Percentiles rank a stretch among this genome's conserved stretches.
These are phyloP conservation scores for Geoglossum glabrum DNA, from an alignment of 495 filamentous ascomycete genomes.

Conservation along the genomic window DNA sequence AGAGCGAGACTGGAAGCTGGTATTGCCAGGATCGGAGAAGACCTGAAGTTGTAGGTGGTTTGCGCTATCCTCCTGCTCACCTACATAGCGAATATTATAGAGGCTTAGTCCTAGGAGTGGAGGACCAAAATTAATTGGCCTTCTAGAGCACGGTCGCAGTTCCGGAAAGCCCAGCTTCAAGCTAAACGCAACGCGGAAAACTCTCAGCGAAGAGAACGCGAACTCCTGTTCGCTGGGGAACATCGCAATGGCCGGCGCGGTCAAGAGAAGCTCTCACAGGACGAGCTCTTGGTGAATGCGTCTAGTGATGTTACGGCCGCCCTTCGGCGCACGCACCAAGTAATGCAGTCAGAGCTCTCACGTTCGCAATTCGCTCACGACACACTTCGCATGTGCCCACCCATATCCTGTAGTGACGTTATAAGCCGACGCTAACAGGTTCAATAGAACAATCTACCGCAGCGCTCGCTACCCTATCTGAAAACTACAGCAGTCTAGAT, in stretches of 20 bases:
- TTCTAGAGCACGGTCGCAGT: conserved; percentile 45
- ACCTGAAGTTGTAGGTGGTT: conserved; percentile 41
- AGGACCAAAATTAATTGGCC: not conserved
- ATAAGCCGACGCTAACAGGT: not conserved
- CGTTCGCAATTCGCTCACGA: conserved; percentile 74
- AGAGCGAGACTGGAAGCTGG: conserved; percentile 40
- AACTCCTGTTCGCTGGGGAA: conserved; percentile 45
- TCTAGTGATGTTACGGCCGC: conserved; percentile 69
- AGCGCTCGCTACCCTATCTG: conserved; percentile 56
- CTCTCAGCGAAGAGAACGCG: conserved; percentile 55
- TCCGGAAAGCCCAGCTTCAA: conserved; percentile 65
- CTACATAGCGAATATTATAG: conserved; percentile 7
- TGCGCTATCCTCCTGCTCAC: conserved; percentile 1
- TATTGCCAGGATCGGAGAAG: conserved; percentile 38
- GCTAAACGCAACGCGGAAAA: conserved; percentile 58
- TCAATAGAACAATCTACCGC: conserved; percentile 44
- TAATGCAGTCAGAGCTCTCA: conserved; percentile 65
- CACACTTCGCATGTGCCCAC: conserved; percentile 36
- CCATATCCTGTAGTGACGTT: not conserved
- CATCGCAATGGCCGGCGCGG: conserved; percentile 19
- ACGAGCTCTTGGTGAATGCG: conserved; percentile 48
- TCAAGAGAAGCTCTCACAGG: conserved; percentile 29
- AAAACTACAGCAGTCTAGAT: conserved; percentile 61
- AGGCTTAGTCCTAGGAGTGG: not conserved
- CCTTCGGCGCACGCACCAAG: conserved; percentile 61